Percentiles rank a stretch among this genome's conserved stretches.
Evolutionary conservation across 176 grass and related monocot species (phyloP).

Genomic region (Lolium perenne): DNA sequence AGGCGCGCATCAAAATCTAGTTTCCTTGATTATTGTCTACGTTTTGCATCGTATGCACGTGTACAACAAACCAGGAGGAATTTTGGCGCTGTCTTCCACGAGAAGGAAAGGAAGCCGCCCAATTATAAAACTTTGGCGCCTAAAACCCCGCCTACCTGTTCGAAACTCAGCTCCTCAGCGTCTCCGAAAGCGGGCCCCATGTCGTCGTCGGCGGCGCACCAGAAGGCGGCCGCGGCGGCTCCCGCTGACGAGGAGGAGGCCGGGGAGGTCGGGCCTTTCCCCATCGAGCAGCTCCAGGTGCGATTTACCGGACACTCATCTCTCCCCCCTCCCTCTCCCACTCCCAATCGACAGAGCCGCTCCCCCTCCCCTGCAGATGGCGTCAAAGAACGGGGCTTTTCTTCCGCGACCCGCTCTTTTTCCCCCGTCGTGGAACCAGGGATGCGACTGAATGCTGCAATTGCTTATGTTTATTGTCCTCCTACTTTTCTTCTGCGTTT

Average conservation of each 20-base stretch:
- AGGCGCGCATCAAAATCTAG: too few relatives aligned
- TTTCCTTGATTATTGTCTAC: too few relatives aligned
- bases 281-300: conserved; percentile 72
- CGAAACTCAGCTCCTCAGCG: neutral
- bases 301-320: neutral
- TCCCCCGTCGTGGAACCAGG: neutral
- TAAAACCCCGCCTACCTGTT: neutral
- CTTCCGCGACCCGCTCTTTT: neutral
- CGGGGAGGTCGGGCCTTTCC: conserved; percentile 51
- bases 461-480: neutral
- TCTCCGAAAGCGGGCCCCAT: conserved; percentile 39
- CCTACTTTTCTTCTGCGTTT: neutral
- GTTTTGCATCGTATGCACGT: neutral
- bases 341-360: neutral
- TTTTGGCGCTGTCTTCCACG: neutral
- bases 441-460: neutral
- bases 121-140: conserved; percentile 46
- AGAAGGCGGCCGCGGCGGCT: conserved; percentile 36
- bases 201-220: conserved; percentile 40
- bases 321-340: neutral
- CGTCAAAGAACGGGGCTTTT: conserved; percentile 27
- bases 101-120: conserved; percentile 21
- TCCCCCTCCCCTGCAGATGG: neutral
- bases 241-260: conserved; percentile 31
- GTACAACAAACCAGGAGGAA: neutral